These are phyloP conservation scores for Corniculantispora saksenae DNA, from an alignment of 2,329 filamentous ascomycete genomes.

Conservation along the genomic window DNA sequence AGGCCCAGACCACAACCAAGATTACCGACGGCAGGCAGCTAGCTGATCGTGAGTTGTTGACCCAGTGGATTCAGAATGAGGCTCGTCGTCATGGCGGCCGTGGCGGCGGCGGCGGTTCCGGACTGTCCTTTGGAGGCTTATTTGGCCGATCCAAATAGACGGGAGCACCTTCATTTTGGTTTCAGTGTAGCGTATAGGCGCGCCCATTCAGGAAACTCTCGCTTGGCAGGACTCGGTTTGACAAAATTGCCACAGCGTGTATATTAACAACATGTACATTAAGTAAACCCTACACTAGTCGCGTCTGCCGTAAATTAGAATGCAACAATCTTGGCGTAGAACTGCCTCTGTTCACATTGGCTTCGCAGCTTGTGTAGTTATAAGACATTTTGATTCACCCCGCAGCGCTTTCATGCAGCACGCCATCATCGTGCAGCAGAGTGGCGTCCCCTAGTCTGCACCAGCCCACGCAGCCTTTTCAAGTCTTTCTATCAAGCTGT, in stretches of 20 bases:
- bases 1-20: slow-evolving; percentile 51
- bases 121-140: slow-evolving; percentile 40
- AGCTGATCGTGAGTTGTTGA: slow-evolving; percentile 50
- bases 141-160: slow-evolving; percentile 35
- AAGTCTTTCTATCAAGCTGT: no score
- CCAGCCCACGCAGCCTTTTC: not conserved
- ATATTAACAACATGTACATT: no score
- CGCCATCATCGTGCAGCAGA: not conserved
- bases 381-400: not conserved
- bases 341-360: not conserved
- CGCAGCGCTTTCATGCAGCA: not conserved
- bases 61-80: slow-evolving; percentile 55
- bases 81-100: slow-evolving; percentile 48
- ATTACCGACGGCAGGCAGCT: slow-evolving; percentile 51
- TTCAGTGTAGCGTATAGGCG: not conserved
- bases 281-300: no score
- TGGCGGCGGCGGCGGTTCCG: slow-evolving; percentile 44
- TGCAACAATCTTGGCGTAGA: no score
- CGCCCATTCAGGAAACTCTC: not conserved
- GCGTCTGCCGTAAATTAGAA: no score
- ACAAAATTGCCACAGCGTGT: no score
- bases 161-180: not conserved
- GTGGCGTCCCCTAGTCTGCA: not conserved
- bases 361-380: not conserved
- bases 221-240: no score